These are phyloP conservation scores for Leccinum cinnamomeum DNA, from an alignment of 1,284 basidiomycete genomes.

Conservation along the genomic window DNA sequence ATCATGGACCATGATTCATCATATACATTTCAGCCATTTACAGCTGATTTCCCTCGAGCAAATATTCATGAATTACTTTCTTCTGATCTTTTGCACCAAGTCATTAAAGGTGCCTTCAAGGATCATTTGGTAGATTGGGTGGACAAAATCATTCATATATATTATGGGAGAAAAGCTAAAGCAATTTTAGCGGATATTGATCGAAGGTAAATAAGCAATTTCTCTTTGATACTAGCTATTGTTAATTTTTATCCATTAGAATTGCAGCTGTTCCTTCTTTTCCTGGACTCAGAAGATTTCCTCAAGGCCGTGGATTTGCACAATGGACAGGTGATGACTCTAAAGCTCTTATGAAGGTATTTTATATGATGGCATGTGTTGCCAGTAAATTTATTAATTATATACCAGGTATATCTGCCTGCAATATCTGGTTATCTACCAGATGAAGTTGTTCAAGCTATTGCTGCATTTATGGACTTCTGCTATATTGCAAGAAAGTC, in stretches of 20 bases:
- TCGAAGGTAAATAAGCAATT: not conserved
- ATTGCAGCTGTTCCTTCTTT: not conserved
- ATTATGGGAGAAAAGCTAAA: not conserved
- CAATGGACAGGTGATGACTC: not conserved
- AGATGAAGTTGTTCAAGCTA: slow-evolving; percentile 1
- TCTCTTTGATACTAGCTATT: not conserved
- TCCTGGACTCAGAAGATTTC: not conserved
- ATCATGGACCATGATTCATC: no score
- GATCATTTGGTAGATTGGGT: not conserved
- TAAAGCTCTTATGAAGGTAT: not conserved
- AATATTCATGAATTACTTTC: not conserved
- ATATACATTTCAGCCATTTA: not conserved
- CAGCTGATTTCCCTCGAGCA: not conserved
- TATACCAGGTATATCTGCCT: not conserved
- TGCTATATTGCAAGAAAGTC: slow-evolving; percentile 4
- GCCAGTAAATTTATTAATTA: not conserved
- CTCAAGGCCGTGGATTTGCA: not conserved
- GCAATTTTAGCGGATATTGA: not conserved
- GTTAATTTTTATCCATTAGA: not conserved
- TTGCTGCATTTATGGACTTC: slow-evolving; percentile 1
- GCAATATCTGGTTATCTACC: not conserved
- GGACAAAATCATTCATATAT: not conserved
- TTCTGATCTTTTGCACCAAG: not conserved
- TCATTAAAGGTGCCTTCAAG: not conserved
- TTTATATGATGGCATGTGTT: not conserved